These are phyloP conservation scores for Nemania serpens DNA, from an alignment of 2,329 filamentous ascomycete genomes.

Conservation along the genomic window DNA sequence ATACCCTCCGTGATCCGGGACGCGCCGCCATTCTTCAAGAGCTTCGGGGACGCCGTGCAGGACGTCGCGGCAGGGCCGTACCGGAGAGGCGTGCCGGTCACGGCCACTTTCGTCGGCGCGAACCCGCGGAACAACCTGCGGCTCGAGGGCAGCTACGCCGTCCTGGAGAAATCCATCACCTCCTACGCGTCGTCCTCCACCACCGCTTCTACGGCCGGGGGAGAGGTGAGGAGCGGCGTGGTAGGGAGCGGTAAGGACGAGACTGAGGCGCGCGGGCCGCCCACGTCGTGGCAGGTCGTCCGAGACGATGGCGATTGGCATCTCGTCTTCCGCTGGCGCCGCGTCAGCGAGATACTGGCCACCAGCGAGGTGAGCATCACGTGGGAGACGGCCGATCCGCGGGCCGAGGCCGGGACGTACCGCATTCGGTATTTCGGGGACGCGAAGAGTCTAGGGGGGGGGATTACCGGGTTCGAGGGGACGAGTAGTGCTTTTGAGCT, in stretches of 20 bases:
- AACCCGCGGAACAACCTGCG: slow-evolving; percentile 87
- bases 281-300: slow-evolving; percentile 44
- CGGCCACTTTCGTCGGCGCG: slow-evolving; percentile 76
- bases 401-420: slow-evolving; percentile 66
- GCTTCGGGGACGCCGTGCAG: slow-evolving; percentile 69
- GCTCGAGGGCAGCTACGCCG: slow-evolving; percentile 76
- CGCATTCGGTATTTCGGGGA: slow-evolving; percentile 82
- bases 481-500: slow-evolving; percentile 58
- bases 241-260: too few relatives aligned
- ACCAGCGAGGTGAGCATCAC: slow-evolving; percentile 75
- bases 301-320: slow-evolving; percentile 83
- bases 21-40: slow-evolving; percentile 63
- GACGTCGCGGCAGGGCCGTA: slow-evolving; percentile 57
- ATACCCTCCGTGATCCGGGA: slow-evolving; percentile 81
- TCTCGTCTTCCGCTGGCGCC: slow-evolving; percentile 77
- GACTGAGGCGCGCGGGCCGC: too few relatives aligned
- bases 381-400: slow-evolving; percentile 72
- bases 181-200: neutral
- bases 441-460: slow-evolving; percentile 67
- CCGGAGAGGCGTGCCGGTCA: slow-evolving; percentile 61
- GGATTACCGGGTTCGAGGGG: slow-evolving; percentile 71
- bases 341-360: slow-evolving; percentile 70
- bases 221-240: too few relatives aligned
- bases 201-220: too few relatives aligned
- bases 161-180: slow-evolving; percentile 66